These are phyloP conservation scores for Amanita rimosa DNA, from an alignment of 768 basidiomycete genomes.

Conservation along the genomic window DNA sequence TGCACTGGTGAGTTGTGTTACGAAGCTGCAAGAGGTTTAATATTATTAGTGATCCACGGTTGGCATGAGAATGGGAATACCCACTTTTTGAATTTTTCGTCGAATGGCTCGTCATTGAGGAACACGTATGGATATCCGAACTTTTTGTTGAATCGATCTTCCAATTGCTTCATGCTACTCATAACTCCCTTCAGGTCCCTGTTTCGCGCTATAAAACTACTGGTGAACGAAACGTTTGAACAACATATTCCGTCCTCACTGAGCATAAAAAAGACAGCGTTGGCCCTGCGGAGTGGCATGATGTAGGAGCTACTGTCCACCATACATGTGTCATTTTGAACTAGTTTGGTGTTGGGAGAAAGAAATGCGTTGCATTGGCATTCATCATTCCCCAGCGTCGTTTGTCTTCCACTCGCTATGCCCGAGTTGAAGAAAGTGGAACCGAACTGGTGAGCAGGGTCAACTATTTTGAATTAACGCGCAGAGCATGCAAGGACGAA, in stretches of 20 bases:
- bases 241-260: background rate
- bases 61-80: conserved; percentile 7
- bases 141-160: conserved; percentile 85
- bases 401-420: background rate
- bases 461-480: background rate
- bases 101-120: conserved; percentile 73
- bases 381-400: background rate
- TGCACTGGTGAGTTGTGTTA: conserved; percentile 47
- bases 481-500: background rate
- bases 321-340: background rate
- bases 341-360: background rate
- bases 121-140: conserved; percentile 81
- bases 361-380: background rate
- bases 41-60: background rate
- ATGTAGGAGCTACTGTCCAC: background rate
- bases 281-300: background rate
- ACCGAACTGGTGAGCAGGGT: background rate
- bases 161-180: conserved; percentile 64
- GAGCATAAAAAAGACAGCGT: background rate
- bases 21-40: conserved; percentile 27
- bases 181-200: conserved; percentile 47
- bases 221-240: background rate
- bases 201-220: conserved; percentile 35
- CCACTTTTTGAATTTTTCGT: conserved; percentile 59
- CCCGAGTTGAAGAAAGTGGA: background rate